These are phyloP conservation scores for Coix lacrymajobi DNA, from an alignment of 176 grass and related monocot species.

Conservation along the genomic window DNA sequence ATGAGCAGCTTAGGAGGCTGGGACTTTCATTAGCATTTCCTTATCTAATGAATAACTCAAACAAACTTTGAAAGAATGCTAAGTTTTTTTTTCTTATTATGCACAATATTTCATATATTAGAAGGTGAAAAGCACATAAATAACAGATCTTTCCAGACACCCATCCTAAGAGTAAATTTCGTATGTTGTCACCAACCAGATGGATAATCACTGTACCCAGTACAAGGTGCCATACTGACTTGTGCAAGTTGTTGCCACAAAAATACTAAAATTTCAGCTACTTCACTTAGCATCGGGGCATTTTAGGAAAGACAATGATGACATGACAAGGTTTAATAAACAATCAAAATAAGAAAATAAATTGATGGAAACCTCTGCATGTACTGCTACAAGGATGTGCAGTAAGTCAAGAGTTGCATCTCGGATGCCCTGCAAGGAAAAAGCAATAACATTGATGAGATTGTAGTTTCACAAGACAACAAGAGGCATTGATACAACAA, in stretches of 20 bases:
- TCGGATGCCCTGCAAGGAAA: constrained; percentile 80
- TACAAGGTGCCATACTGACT: neutral
- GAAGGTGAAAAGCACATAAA: neutral
- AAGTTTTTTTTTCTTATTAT: neutral
- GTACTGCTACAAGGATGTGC: constrained; percentile 91
- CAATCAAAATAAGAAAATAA: constrained; percentile 23
- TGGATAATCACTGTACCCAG: neutral
- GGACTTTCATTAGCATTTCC: neutral
- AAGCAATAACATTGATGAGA: constrained; percentile 17
- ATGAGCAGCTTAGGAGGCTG: neutral
- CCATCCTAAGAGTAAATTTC: neutral
- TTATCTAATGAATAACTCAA: neutral
- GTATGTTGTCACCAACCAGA: too few relatives aligned
- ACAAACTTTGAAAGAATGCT: neutral
- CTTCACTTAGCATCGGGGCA: neutral
- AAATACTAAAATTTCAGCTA: neutral
- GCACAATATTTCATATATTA: neutral
- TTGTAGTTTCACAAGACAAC: neutral
- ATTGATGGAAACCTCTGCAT: constrained; percentile 73
- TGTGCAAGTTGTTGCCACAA: neutral
- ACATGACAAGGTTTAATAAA: constrained; percentile 13
- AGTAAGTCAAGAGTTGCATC: constrained; percentile 95
- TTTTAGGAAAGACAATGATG: constrained; percentile 10
- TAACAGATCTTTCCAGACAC: neutral
- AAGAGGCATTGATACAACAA: neutral